Evolutionary conservation across 75 land plant genomes (phyloP).

Genomic region (Picea glauca): DNA sequence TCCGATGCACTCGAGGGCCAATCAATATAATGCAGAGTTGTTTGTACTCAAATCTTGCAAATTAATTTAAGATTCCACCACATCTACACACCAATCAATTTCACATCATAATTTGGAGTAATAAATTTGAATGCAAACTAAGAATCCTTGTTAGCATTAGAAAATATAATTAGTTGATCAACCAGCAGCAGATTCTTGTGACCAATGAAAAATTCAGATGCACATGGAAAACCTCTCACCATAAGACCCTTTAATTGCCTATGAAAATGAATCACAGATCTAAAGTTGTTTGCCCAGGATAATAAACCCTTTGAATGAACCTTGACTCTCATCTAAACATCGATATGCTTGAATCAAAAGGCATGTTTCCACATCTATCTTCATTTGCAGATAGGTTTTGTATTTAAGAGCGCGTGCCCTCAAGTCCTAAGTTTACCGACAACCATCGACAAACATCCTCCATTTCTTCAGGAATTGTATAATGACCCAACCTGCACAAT

Average conservation of each 20-base stretch:
- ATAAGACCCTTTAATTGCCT: neutral
- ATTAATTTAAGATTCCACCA: neutral
- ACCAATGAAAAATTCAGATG: neutral
- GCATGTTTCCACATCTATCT: neutral
- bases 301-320: neutral
- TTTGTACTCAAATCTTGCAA: neutral
- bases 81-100: neutral
- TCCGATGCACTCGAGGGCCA: neutral
- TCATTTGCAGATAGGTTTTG: neutral
- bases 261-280: neutral
- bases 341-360: neutral
- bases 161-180: neutral
- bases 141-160: constrained; percentile 1
- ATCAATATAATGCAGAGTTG: constrained; percentile 1
- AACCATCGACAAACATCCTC: constrained; percentile 65
- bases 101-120: neutral
- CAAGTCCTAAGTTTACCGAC: constrained; percentile 37
- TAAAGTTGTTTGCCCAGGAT: neutral
- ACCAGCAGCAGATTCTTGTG: too few relatives aligned
- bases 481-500: constrained; percentile 56
- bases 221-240: constrained; percentile 1
- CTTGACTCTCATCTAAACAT: neutral
- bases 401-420: constrained; percentile 17
- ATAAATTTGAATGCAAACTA: neutral
- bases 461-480: constrained; percentile 69